A percentile compares a stretch with the other conserved stretches of the same genome.
Conservation (phyloP, 345 rosid species). For the Populus pruinosa region DNA sequence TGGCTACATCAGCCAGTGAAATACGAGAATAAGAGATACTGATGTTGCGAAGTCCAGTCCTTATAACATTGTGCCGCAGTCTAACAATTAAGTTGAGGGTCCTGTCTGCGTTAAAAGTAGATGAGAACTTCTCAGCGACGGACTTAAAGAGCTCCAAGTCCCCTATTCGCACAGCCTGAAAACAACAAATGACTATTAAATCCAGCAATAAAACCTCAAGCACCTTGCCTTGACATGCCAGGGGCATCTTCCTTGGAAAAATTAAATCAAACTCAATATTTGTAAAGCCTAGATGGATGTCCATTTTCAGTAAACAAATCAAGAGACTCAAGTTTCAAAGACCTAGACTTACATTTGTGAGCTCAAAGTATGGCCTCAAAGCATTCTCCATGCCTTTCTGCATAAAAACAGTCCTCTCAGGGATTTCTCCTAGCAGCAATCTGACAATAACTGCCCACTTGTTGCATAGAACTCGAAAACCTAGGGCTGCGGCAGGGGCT, state of each 20-base stretch:
- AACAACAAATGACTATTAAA: neutral
- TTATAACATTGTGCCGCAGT: conserved; percentile 74
- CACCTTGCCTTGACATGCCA: conserved; percentile 1
- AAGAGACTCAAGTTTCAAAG: neutral
- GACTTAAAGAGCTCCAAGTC: conserved; percentile 79
- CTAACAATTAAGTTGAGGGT: conserved; percentile 68
- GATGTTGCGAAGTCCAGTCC: conserved; percentile 75
- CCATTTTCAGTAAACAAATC: neutral
- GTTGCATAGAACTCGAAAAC: conserved; percentile 74
- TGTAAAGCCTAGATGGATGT: neutral
- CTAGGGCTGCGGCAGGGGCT: conserved; percentile 72
- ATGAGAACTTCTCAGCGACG: conserved; percentile 65
- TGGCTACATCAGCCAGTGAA: conserved; percentile 64
- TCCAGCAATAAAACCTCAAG: neutral
- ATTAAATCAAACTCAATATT: neutral
- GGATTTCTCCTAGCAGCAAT: conserved; percentile 76
- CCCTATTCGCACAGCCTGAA: conserved; percentile 82
- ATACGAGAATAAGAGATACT: conserved; percentile 75
- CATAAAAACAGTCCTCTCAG: conserved; percentile 77
- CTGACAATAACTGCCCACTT: conserved; percentile 84
- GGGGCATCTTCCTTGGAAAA: neutral
- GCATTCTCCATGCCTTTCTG: conserved; percentile 89
- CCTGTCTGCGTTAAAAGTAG: conserved; percentile 56
- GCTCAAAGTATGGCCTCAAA: conserved; percentile 77
- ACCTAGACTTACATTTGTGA: conserved; percentile 66